A percentile compares a stretch with the other conserved stretches of the same genome.
phyloP scores from a whole-genome alignment of 192 early-diverging fungal species.

The Martensiomyces pterosporus region DNA sequence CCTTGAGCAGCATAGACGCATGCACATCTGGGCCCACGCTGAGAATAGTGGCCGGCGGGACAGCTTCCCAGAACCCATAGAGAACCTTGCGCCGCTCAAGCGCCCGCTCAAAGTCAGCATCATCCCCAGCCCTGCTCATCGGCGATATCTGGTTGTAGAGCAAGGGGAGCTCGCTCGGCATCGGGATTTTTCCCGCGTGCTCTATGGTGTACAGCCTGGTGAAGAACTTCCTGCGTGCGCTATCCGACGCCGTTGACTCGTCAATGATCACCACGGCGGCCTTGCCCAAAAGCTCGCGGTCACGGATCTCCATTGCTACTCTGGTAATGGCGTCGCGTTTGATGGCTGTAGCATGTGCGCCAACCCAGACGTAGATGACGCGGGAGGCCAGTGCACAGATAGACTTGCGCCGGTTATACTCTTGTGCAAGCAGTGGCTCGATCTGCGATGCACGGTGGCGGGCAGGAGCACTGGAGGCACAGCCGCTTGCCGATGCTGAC shows the following conservation, averaged over 20 bases:
- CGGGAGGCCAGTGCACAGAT: slow-evolving; percentile 32
- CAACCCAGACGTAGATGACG: slow-evolving; percentile 43
- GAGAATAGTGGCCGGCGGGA: slow-evolving; percentile 42
- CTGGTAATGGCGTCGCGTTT: slow-evolving; percentile 45
- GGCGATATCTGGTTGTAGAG: slow-evolving; percentile 33
- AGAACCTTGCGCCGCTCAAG: slow-evolving; percentile 42
- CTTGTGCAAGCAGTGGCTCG: slow-evolving; percentile 18
- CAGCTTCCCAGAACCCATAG: slow-evolving; percentile 47
- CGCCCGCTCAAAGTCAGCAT: slow-evolving; percentile 43
- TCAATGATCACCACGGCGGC: slow-evolving; percentile 33
- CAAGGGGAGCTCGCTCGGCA: slow-evolving; percentile 22
- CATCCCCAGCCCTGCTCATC: slow-evolving; percentile 23
- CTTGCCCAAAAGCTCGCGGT: slow-evolving; percentile 34
- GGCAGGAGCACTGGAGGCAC: neutral
- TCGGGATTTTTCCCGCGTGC: slow-evolving; percentile 2
- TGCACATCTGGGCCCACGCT: slow-evolving; percentile 35
- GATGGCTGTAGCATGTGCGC: slow-evolving; percentile 34
- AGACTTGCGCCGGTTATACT: slow-evolving; percentile 36
- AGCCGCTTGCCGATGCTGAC: neutral
- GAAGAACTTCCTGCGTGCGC: slow-evolving; percentile 40
- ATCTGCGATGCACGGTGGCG: slow-evolving; percentile 1
- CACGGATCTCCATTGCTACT: slow-evolving; percentile 43
- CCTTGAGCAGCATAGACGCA: slow-evolving; percentile 37
- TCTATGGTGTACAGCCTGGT: slow-evolving; percentile 28
- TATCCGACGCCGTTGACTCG: slow-evolving; percentile 26